Evolutionary conservation across 2,329 filamentous ascomycete species (phyloP).

Genomic region (Stagonosporopsis cucurbitacearum): DNA sequence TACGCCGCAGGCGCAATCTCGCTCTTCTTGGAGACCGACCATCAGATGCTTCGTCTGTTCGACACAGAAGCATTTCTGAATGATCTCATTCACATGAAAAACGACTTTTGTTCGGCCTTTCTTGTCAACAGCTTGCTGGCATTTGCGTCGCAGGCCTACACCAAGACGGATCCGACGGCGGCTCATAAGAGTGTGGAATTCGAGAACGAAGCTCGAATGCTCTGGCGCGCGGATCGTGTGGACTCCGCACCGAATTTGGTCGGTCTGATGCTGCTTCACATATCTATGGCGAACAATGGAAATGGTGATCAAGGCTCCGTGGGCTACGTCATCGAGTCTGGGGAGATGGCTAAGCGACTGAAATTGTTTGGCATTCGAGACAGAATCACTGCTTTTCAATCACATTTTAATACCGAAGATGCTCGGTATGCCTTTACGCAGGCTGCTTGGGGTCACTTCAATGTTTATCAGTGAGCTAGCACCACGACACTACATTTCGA

Average conservation of each 20-base stretch:
- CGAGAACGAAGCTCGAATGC: neutral
- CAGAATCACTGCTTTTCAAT: neutral
- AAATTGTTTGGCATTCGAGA: neutral
- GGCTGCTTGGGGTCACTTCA: neutral
- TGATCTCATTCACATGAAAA: neutral
- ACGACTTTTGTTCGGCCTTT: neutral
- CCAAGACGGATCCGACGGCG: neutral
- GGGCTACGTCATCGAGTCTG: neutral
- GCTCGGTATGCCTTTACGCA: neutral
- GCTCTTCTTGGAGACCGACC: neutral
- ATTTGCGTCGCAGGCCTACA: neutral
- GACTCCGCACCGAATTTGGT: neutral
- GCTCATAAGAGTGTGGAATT: neutral
- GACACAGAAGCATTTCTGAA: neutral
- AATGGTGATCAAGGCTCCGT: neutral
- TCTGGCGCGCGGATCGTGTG: neutral
- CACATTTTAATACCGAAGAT: neutral
- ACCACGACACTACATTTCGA: neutral
- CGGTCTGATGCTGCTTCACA: neutral
- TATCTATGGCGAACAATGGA: neutral
- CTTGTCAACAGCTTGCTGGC: neutral
- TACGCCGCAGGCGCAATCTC: neutral
- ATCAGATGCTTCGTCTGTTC: conserved; percentile 1
- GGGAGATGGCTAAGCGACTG: neutral
- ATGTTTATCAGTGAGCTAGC: neutral